Evolutionary conservation across 164 flowering plant species (phyloP), one percentile per base, ranked within the genome.

Genomic region (Brasenia schreberi): DNA sequence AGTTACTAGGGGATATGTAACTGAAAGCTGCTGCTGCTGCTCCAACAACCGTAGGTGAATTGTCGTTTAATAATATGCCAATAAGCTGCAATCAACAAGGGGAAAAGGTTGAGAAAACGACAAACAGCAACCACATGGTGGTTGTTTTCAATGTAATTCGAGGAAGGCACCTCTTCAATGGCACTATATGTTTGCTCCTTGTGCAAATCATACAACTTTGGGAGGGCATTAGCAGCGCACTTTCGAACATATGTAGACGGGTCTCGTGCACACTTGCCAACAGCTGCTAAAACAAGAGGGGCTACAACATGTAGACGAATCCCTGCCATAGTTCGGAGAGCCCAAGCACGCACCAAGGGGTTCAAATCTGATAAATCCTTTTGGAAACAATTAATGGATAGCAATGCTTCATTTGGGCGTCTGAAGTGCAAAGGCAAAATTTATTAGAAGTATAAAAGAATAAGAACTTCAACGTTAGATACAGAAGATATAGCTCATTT

Each of bases 331-430:
- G 99, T 84, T 65, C 99, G 94, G n/a, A 95, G 86, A 11, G 99
- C 97, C 96, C 99, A 92, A 27, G 97, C 99, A 78, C 99, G 82
- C 68, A 95, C 97, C 80, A 89, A 73, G n/a, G 99, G 96, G 72
- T 95, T 95, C 18, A 87, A 64, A 79, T 95, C 99, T 65, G 89
- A 91, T 73, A 95, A 79, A 70, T 95, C 99, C 85, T 86, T 95
- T 77, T 95, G 99, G 80, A 92, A 95, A 78, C 72, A 92, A 73
- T 95, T 95, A 68, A 95, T 92, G 7, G 99, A 95, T 63, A 95
- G 77, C 82, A 95, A 83, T 42, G 97, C 97, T 76, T 95, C 99
- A 79, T 85, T 92, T 71, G 99, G 99, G 62, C 97, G 94, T 97
- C 99, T 95, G 75, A 43, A 66, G 67, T 43, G 19, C 33, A 45